Evolutionary conservation across 2,329 filamentous ascomycete genomes (phyloP).

Genomic region (Alternaria longipes): DNA sequence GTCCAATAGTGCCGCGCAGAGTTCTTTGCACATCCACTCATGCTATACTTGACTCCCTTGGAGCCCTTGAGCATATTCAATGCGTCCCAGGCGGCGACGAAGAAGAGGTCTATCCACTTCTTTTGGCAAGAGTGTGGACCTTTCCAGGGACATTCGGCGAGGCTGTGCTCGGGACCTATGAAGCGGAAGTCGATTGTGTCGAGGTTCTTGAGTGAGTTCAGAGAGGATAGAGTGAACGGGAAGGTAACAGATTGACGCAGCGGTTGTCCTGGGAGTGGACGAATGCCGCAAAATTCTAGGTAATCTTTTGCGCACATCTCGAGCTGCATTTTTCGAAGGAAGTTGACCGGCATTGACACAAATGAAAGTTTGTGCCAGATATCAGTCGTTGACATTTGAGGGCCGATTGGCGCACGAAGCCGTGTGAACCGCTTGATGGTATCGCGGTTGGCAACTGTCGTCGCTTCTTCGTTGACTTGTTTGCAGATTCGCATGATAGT

Average conservation of each 20-base stretch:
- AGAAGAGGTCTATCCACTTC: conserved; percentile 26
- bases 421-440: conserved; percentile 18
- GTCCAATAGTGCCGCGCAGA: conserved; percentile 21
- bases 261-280: neutral
- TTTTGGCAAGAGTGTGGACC: conserved; percentile 25
- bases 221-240: neutral
- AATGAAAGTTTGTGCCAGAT: neutral
- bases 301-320: conserved; percentile 21
- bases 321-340: conserved; percentile 22
- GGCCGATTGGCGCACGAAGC: neutral
- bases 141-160: conserved; percentile 25
- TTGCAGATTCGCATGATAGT: conserved; percentile 21
- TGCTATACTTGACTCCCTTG: neutral
- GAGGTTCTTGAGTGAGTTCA: conserved; percentile 6
- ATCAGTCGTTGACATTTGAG: neutral
- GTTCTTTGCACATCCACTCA: conserved; percentile 27
- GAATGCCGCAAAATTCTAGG: conserved; percentile 19
- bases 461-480: conserved; percentile 13
- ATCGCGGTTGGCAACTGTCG: conserved; percentile 1
- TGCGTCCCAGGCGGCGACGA: conserved; percentile 12
- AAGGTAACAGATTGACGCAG: neutral
- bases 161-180: conserved; percentile 26
- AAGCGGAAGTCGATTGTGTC: conserved; percentile 28
- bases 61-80: neutral
- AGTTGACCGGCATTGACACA: neutral